A percentile compares a stretch with the other conserved stretches of the same genome.
phyloP scores from a whole-genome alignment of 2,329 filamentous ascomycete genomes.

The Fusarium papillatum region DNA sequence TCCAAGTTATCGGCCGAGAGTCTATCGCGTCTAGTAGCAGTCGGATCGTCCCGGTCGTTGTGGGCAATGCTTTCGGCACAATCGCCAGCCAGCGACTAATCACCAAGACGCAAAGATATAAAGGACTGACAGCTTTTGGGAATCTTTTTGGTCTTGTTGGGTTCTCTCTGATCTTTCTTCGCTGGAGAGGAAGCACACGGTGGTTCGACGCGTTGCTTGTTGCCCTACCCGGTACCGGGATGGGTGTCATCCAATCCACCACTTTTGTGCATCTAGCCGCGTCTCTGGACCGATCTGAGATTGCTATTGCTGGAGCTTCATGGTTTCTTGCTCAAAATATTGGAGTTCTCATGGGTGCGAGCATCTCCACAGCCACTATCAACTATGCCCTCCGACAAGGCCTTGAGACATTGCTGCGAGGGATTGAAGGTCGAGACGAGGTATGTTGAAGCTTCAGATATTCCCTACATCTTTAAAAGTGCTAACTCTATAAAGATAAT shows the following conservation, averaged over 20 bases:
- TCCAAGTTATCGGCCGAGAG: background rate
- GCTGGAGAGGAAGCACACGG: background rate
- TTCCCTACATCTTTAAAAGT: background rate
- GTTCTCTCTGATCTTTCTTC: background rate
- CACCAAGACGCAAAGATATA: background rate
- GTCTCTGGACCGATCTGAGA: background rate
- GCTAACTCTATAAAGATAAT: background rate
- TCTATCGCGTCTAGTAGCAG: background rate
- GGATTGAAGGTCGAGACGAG: background rate
- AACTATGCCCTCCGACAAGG: background rate
- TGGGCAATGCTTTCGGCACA: background rate
- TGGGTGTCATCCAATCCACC: background rate
- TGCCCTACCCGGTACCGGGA: background rate
- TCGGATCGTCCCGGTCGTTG: background rate
- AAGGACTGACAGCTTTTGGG: background rate
- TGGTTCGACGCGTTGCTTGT: background rate
- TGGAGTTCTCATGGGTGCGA: background rate
- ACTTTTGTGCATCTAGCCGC: background rate
- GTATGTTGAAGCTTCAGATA: background rate
- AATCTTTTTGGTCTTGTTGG: background rate
- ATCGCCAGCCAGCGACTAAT: background rate
- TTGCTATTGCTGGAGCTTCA: background rate
- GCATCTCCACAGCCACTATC: background rate
- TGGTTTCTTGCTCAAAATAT: background rate
- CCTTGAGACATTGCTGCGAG: rapidly evolving